Evolutionary conservation across 805 yeast species (phyloP), one percentile per base, ranked within the genome.

Genomic region (Pachysolen tannophilus): DNA sequence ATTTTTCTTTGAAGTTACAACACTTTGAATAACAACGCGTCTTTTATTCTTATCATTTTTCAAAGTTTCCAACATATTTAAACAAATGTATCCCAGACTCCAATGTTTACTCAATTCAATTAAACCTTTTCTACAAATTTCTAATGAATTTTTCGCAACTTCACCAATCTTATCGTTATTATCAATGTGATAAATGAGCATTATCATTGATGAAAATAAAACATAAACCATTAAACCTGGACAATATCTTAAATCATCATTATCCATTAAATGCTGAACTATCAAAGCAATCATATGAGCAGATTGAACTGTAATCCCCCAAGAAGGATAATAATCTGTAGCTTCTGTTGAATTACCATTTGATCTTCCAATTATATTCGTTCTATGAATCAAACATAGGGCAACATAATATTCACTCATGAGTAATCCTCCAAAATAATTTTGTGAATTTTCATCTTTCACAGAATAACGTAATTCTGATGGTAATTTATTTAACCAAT

Each of bases 251-350:
- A 78, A 50, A 44, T 72, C 72, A 35, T 66, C 64, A 28, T 67
- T 63, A 32, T 65, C 69, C 30, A 65, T 48, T 41, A 78, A 47
- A 40, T 71, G 74, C 37, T 72, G 77, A 30, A 71, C 63, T 39
- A 78, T 78, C 37, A 72, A 65, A 8, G 81, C 69, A 43, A 82
- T 78, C 77, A 78, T 78, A 47, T 82, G 72, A 2, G 90, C 84
- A 1, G 90, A 83, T 53, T 80, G 85, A 63, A 81, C 82, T 3
- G 86, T 82, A 38, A 82, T 79, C 8, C 87, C 84, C 80, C 84
- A 76, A n/a, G 82, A 72, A 5, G 85, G 84, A 50, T 75, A 77
- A 44, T 49, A 48, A 51, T 64, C 57, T 11, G 14, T 16, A 17
- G 16, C 20, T 10, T 11, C 14, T 10, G n/a, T 15, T 6, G 30